Conservation (phyloP, 345 rosid genomes). For the Arabidopsis suecica region DNA sequence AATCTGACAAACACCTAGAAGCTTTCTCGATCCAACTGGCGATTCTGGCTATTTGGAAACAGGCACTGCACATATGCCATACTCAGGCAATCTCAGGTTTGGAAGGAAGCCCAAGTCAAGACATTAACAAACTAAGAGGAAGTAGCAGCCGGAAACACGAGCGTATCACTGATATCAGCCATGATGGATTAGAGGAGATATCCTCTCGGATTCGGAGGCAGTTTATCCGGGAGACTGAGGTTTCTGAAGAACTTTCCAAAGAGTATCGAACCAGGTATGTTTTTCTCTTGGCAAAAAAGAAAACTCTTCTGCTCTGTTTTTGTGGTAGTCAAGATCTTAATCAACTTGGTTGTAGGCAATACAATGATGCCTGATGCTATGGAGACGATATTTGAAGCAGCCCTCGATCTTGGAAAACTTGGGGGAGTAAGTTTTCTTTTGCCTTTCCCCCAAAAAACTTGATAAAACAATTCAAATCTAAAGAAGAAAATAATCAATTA, state of each 20-base stretch:
- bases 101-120: conserved; percentile 81
- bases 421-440: conserved; percentile 74
- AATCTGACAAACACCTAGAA: conserved; percentile 61
- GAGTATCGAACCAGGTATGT: conserved; percentile 74
- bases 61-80: conserved; percentile 90
- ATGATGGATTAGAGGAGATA: conserved; percentile 55
- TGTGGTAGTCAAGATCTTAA: conserved; percentile 19
- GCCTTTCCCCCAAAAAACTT: neutral
- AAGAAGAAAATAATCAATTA: neutral
- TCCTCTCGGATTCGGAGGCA: conserved; percentile 73
- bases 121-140: conserved; percentile 50
- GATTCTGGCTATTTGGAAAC: conserved; percentile 96
- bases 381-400: conserved; percentile 91
- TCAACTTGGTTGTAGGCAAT: conserved; percentile 58
- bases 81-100: conserved; percentile 86
- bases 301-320: neutral
- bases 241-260: conserved; percentile 84
- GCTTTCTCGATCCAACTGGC: conserved; percentile 95
- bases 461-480: neutral
- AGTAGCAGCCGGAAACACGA: conserved; percentile 58
- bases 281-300: neutral
- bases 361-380: conserved; percentile 92
- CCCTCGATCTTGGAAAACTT: conserved; percentile 75
- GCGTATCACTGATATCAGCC: conserved; percentile 39
- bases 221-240: conserved; percentile 81